phyloP scores from a whole-genome alignment of 805 yeast species.

The Yamadazyma sp. region DNA sequence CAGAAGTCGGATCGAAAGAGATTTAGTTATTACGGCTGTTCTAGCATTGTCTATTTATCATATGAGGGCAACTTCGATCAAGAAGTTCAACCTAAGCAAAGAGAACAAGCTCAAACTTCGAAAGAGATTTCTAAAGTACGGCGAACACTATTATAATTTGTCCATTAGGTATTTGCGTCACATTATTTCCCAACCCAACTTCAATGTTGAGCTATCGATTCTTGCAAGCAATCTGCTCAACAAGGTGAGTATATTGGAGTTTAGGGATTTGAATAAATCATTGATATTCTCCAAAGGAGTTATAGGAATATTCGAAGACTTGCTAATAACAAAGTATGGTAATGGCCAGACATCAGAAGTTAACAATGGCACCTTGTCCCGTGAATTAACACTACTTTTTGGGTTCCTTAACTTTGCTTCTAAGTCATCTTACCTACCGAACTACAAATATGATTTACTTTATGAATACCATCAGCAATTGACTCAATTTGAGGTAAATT shows the following conservation, averaged over 20 bases:
- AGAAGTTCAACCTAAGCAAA: constrained; percentile 9
- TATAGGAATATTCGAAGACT: constrained; percentile 19
- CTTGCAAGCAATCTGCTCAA: constrained; percentile 21
- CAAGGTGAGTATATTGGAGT: constrained; percentile 23
- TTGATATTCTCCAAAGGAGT: constrained; percentile 24
- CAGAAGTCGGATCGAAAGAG: neutral
- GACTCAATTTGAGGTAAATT: constrained; percentile 5
- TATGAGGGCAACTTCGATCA: constrained; percentile 14
- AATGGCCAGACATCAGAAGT: neutral
- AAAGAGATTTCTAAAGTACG: constrained; percentile 3
- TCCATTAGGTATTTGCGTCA: constrained; percentile 9
- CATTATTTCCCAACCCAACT: constrained; percentile 6
- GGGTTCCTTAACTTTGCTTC: constrained; percentile 20
- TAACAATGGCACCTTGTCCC: neutral
- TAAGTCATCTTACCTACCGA: constrained; percentile 17
- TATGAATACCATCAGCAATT: constrained; percentile 16
- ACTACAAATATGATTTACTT: constrained; percentile 16
- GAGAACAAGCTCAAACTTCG: constrained; percentile 5
- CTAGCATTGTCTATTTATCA: constrained; percentile 15
- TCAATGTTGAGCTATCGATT: constrained; percentile 18
- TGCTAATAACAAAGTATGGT: constrained; percentile 5
- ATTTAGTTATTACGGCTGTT: constrained; percentile 10
- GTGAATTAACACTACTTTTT: constrained; percentile 11
- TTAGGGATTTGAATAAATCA: constrained; percentile 17
- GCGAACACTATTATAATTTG: constrained; percentile 12